Evolutionary conservation across 31 red algal genomes (phyloP), one percentile per base, ranked within the genome.

Genomic region (Porphyra umbilicalis): DNA sequence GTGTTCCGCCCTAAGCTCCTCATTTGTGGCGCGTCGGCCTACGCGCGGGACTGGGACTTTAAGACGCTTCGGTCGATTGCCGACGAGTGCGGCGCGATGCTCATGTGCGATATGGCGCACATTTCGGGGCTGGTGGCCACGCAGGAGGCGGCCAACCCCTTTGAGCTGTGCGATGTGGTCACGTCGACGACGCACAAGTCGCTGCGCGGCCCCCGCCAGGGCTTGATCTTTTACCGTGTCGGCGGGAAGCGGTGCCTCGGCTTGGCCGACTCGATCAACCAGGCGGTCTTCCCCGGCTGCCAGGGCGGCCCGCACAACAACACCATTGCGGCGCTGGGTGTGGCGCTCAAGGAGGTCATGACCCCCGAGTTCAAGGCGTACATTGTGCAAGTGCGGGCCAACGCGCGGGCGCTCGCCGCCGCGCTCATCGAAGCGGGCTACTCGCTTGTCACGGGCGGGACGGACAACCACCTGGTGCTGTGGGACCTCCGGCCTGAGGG

Each of bases 281-380:
- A 90, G 90, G 98, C 98, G 4, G 95, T 99, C 32, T 99, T 99
- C 76, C 98, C 98, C 0, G 94, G 88, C 5, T 84, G 82, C 76
- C 98, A 99, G 89, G 98, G 98, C 36, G 98, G 98, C 37, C 98
- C 98, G 37, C 98, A 99, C 74, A 95, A 99, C 78, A 86, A 99
- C 85, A 88, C 83, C n/a, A 97, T 99, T 76, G 94, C 88, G 7
- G 98, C 94, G 8, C 38, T 97, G 10, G 95, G 80, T 2, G 95
- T 95, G 11, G 88, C 87, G 6, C 85, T 99, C 79, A 90, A 84
- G 39, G 98, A 99, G 80, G 98, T 86, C 4, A 83, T 88, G 81
- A 94, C 92, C 5, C 94, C 94, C 32, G 92, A 95, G 75, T 99
- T 99, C 82, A 92, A 92, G 42, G 35, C 75, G 35, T 99, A 99